Evolutionary conservation across 1,139 yeast genomes (phyloP).

Genomic region (Pichia sp.): DNA sequence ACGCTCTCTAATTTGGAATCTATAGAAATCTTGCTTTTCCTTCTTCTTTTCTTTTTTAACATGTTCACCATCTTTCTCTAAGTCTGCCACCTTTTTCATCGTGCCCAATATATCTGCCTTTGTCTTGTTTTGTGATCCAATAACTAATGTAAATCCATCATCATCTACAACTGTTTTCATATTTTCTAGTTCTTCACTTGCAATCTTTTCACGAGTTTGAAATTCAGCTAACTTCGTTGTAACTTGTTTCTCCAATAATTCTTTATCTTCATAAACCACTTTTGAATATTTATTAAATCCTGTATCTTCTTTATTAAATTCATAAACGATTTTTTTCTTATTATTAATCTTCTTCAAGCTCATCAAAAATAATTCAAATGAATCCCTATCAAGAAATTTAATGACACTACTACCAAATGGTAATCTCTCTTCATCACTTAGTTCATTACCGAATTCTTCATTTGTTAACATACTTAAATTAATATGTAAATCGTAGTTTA

Average conservation of each 20-base stretch:
- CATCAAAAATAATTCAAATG: constrained; percentile 58
- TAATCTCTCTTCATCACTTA: constrained; percentile 30
- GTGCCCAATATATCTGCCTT: constrained; percentile 59
- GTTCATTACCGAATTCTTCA: constrained; percentile 38
- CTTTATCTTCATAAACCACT: constrained; percentile 36
- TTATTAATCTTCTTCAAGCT: constrained; percentile 13
- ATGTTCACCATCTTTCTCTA: constrained; percentile 42
- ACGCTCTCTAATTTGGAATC: constrained; percentile 90
- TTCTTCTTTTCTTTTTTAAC: constrained; percentile 65
- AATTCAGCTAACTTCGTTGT: constrained; percentile 59
- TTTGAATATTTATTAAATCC: constrained; percentile 20
- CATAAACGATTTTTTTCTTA: constrained; percentile 16
- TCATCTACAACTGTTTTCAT: constrained; percentile 69
- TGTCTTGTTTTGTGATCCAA: constrained; percentile 78
- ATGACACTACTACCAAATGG: constrained; percentile 73
- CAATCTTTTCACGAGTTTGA: constrained; percentile 63
- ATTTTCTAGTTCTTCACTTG: constrained; percentile 50
- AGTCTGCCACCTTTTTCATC: constrained; percentile 41
- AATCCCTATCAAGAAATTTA: constrained; percentile 68
- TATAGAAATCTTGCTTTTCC: constrained; percentile 86
- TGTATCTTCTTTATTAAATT: constrained; percentile 18
- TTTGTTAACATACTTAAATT: constrained; percentile 57
- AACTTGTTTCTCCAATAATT: constrained; percentile 43
- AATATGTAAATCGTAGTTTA: constrained; percentile 43
- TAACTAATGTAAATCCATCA: constrained; percentile 90